Percentiles rank a stretch among this genome's conserved stretches.
phyloP scores from a whole-genome alignment of 768 basidiomycete species.

The Pleurotus salmoneostramineus region DNA sequence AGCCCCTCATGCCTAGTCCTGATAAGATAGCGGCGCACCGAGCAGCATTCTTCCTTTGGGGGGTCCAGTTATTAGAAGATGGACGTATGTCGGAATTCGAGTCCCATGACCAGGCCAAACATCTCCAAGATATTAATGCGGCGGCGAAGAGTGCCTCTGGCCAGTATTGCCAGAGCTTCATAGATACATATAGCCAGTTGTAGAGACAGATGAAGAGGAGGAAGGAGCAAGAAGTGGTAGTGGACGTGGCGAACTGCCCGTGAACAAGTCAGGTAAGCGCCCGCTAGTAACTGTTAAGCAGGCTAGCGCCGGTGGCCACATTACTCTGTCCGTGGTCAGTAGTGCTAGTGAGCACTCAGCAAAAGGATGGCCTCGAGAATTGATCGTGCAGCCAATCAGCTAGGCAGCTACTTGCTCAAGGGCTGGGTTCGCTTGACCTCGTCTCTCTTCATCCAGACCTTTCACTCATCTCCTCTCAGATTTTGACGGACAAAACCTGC shows the following conservation, averaged over 20 bases:
- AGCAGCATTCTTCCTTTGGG: constrained; percentile 49
- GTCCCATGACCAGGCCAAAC: constrained; percentile 1
- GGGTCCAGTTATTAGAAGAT: constrained; percentile 38
- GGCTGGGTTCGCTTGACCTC: constrained; percentile 58
- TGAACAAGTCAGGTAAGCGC: not conserved
- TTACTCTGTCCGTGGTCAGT: too few relatives aligned
- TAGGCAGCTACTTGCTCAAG: constrained; percentile 72
- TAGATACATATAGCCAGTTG: constrained; percentile 25
- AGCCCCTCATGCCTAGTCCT: not conserved
- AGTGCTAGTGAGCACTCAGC: too few relatives aligned
- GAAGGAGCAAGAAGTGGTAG: not conserved
- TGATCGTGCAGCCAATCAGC: constrained; percentile 43
- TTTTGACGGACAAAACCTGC: constrained; percentile 67
- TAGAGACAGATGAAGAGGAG: constrained; percentile 1
- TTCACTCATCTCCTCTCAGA: constrained; percentile 26
- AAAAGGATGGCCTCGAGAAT: constrained; percentile 40
- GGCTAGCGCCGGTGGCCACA: not conserved
- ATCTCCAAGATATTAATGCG: constrained; percentile 29
- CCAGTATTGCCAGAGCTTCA: constrained; percentile 53
- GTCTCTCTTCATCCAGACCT: not conserved
- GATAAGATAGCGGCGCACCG: constrained; percentile 37
- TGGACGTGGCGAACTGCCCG: constrained; percentile 4
- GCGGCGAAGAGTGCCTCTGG: constrained; percentile 41
- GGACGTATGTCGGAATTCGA: constrained; percentile 23
- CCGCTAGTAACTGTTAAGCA: not conserved